A percentile compares a stretch with the other conserved stretches of the same genome.
Conservation (phyloP, 1,284 basidiomycete genomes). For the Coniophora puteana region DNA sequence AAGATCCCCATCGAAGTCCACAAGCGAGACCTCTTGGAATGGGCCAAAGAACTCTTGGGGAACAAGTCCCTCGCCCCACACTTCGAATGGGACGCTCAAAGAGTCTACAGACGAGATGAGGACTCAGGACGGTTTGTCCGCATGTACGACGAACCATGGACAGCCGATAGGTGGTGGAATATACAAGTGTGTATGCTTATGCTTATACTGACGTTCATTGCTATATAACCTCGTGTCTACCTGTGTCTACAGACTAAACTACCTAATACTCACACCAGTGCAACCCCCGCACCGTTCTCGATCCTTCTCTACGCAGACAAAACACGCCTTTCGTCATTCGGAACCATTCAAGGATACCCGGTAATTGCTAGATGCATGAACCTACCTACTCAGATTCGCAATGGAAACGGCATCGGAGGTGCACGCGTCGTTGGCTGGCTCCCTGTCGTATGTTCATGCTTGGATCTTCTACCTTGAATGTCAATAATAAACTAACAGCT, state of each 20-base stretch:
- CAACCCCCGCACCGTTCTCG: constrained; percentile 15
- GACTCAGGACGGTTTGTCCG: constrained; percentile 9
- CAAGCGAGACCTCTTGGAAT: constrained; percentile 26
- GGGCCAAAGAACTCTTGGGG: constrained; percentile 15
- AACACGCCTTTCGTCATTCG: constrained; percentile 37
- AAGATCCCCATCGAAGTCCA: too few relatives aligned
- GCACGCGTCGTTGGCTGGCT: constrained; percentile 39
- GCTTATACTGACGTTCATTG: background rate
- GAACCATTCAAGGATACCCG: constrained; percentile 39
- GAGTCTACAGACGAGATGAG: constrained; percentile 16
- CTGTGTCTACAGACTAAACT: too few relatives aligned
- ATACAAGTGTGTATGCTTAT: constrained; percentile 18
- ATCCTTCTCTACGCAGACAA: constrained; percentile 41
- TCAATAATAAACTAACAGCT: background rate
- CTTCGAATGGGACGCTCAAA: constrained; percentile 21
- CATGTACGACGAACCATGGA: constrained; percentile 29
- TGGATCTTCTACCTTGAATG: background rate
- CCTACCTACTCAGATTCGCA: constrained; percentile 32
- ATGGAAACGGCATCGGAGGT: constrained; percentile 32
- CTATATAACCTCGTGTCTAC: too few relatives aligned
- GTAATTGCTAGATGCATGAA: constrained; percentile 34
- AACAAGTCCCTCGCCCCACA: constrained; percentile 15
- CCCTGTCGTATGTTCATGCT: constrained; percentile 31
- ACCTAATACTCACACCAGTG: too few relatives aligned
- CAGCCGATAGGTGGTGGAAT: constrained; percentile 18